Evolutionary conservation across 345 rosid species (phyloP).

Genomic region (Eucalyptus marginata): DNA sequence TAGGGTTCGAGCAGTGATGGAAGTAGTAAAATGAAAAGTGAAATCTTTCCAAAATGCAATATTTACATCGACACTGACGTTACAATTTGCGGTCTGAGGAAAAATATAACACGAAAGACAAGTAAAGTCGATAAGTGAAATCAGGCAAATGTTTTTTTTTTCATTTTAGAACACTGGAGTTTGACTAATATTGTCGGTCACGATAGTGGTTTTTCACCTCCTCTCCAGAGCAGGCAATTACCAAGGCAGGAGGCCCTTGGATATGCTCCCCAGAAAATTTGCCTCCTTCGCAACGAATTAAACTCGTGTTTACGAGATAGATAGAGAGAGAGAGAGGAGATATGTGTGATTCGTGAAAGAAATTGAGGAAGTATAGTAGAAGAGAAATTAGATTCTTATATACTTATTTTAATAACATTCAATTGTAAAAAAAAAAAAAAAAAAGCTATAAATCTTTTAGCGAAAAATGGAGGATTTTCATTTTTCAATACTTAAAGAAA

Average conservation of each 20-base stretch:
- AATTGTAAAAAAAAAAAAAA: background rate
- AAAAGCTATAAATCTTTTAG: background rate
- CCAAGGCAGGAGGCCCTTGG: background rate
- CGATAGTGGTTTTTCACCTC: background rate
- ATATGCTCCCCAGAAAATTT: background rate
- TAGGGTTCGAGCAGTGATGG: background rate
- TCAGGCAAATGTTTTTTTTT: background rate
- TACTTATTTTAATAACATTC: background rate
- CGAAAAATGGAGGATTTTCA: fast-evolving
- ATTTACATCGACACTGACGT: background rate
- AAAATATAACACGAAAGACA: background rate
- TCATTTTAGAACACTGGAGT: background rate
- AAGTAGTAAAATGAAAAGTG: background rate
- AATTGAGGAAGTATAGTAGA: background rate
- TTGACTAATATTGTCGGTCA: background rate
- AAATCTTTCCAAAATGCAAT: background rate
- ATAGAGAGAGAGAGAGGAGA: background rate
- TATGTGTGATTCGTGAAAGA: background rate
- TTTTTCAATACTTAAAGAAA: fast-evolving
- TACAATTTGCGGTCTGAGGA: fast-evolving
- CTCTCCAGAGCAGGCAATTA: background rate
- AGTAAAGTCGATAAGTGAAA: background rate
- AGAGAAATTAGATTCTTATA: background rate
- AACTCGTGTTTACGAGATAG: background rate
- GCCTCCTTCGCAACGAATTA: background rate